phyloP scores from a whole-genome alignment of 495 filamentous ascomycete species.

The Antarctomyces pellizariae region DNA sequence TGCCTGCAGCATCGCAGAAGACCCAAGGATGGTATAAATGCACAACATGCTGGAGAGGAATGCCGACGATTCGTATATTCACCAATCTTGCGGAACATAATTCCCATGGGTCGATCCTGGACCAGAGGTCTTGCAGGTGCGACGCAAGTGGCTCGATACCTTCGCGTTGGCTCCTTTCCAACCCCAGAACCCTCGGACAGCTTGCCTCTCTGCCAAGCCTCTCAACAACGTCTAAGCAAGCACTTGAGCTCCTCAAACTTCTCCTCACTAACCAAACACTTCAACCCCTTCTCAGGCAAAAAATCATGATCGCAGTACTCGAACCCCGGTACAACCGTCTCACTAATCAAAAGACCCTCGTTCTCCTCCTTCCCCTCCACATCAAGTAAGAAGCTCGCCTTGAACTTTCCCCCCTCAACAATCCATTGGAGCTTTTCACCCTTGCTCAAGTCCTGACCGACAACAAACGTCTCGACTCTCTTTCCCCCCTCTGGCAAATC shows the following conservation, averaged over 20 bases:
- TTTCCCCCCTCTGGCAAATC: constrained; percentile 13
- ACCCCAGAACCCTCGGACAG: constrained; percentile 2
- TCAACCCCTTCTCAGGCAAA: constrained; percentile 19
- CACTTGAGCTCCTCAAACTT: constrained; percentile 24
- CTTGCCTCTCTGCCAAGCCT: too few species aligned
- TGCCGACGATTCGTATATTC: too few species aligned
- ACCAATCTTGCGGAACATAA: too few species aligned
- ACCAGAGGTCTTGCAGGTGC: too few species aligned
- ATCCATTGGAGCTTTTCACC: constrained; percentile 45
- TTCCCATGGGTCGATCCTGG: too few species aligned
- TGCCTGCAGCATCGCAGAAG: too few species aligned
- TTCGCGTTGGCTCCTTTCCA: too few species aligned
- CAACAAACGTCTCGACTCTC: constrained; percentile 34
- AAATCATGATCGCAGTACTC: constrained; percentile 43
- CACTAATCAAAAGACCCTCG: constrained; percentile 34
- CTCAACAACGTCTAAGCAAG: constrained; percentile 24
- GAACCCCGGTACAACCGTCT: constrained; percentile 45
- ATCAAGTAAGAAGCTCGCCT: constrained; percentile 33
- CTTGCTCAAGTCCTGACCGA: constrained; percentile 27
- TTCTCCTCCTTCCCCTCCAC: constrained; percentile 15
- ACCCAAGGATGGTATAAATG: too few species aligned
- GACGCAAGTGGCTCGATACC: too few species aligned
- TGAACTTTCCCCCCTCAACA: constrained; percentile 41
- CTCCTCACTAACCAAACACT: constrained; percentile 21
- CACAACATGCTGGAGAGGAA: too few species aligned